phyloP scores from a whole-genome alignment of 306 rosid species.

The Aeschynomene evenia region DNA sequence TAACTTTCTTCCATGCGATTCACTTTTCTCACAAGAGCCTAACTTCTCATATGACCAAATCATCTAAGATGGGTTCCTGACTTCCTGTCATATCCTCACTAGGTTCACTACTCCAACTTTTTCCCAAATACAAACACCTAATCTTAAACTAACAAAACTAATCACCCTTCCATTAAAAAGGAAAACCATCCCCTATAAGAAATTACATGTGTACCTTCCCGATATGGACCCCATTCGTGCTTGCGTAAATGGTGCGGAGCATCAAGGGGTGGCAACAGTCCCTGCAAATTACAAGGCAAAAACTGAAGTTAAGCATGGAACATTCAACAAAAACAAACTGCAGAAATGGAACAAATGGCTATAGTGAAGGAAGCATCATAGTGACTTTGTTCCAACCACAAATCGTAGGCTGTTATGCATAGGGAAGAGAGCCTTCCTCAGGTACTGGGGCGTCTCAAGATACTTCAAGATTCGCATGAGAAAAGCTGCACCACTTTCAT shows the following conservation, averaged over 20 bases:
- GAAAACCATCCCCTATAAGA: slow-evolving; percentile 8
- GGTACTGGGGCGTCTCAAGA: slow-evolving; percentile 95
- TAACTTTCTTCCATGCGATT: not conserved
- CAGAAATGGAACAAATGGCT: slow-evolving; percentile 17
- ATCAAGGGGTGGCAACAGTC: slow-evolving; percentile 94
- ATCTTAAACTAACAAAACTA: not conserved
- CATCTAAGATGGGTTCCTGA: not conserved
- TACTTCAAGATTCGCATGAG: slow-evolving; percentile 73
- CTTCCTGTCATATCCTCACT: not conserved
- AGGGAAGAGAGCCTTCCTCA: slow-evolving; percentile 89
- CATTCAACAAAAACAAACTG: not conserved
- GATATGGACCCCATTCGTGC: slow-evolving; percentile 85
- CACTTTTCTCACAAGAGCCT: not conserved
- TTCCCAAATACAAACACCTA: not conserved
- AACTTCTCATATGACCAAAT: not conserved
- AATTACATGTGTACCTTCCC: slow-evolving; percentile 64
- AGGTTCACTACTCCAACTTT: not conserved
- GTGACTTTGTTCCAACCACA: slow-evolving; percentile 57
- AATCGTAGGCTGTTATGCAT: slow-evolving; percentile 79
- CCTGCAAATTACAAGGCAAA: slow-evolving; percentile 48
- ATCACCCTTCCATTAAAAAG: not conserved
- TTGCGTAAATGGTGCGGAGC: slow-evolving; percentile 98
- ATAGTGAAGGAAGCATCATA: slow-evolving; percentile 14
- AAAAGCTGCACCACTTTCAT: slow-evolving; percentile 81
- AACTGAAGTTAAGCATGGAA: slow-evolving; percentile 10